Conservation (phyloP, 495 filamentous ascomycete species). For the Letharia lupina region DNA sequence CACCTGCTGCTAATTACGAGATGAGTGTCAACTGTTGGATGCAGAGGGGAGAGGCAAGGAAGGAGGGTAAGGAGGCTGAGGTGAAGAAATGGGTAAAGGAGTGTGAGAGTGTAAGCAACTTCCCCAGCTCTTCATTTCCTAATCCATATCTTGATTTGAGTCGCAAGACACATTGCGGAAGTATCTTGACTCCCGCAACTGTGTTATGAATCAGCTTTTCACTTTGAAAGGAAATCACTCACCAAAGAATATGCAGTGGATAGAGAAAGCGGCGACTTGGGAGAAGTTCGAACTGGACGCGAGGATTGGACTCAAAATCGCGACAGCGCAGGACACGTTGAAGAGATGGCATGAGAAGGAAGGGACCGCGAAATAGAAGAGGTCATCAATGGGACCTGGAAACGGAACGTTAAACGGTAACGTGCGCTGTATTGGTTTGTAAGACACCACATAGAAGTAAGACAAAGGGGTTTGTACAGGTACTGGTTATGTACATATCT, state of each 20-base stretch:
- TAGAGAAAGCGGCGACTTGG: slow-evolving; percentile 75
- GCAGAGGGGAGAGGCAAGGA: slow-evolving; percentile 33
- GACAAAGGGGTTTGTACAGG: neutral
- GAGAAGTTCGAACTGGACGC: slow-evolving; percentile 82
- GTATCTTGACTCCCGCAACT: neutral
- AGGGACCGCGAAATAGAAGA: slow-evolving; percentile 1
- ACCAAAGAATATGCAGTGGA: slow-evolving; percentile 31
- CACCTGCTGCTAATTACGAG: slow-evolving; percentile 79
- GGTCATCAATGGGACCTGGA: neutral
- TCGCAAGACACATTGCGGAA: neutral
- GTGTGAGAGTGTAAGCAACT: slow-evolving; percentile 42
- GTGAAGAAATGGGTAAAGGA: slow-evolving; percentile 47
- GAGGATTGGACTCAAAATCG: slow-evolving; percentile 75
- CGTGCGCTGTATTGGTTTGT: neutral
- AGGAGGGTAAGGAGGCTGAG: slow-evolving; percentile 28
- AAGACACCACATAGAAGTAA: neutral
- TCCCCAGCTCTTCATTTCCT: neutral
- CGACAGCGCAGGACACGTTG: slow-evolving; percentile 71
- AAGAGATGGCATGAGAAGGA: slow-evolving; percentile 48
- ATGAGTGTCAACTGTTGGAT: slow-evolving; percentile 77
- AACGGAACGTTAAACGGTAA: neutral
- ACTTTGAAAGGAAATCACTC: neutral
- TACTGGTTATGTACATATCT: neutral
- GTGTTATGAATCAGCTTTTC: neutral
- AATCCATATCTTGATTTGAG: neutral